These are phyloP conservation scores for Leptographium wingfieldii DNA, from an alignment of 2,329 filamentous ascomycete genomes.

Conservation along the genomic window DNA sequence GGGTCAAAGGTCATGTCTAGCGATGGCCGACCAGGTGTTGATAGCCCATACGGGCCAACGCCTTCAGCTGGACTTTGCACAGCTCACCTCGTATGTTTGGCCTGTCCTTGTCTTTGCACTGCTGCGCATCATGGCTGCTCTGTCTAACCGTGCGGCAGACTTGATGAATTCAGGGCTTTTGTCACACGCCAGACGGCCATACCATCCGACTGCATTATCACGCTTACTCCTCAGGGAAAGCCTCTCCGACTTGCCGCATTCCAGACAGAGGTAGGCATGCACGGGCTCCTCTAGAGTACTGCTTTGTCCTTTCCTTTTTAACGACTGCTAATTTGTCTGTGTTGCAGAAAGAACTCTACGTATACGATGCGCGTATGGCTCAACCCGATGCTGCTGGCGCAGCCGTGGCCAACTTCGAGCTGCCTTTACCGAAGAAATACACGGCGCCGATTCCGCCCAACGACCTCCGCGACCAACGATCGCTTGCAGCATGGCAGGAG, in stretches of 20 bases:
- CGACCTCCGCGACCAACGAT: slow-evolving; percentile 64
- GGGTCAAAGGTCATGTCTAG: slow-evolving; percentile 30
- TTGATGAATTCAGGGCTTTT: slow-evolving; percentile 78
- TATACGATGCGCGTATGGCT: slow-evolving; percentile 75
- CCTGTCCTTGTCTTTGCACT: not conserved
- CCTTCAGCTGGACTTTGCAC: slow-evolving; percentile 63
- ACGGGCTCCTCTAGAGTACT: too few species aligned
- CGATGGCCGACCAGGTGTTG: slow-evolving; percentile 82
- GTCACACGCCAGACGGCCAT: slow-evolving; percentile 65
- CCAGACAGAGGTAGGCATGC: slow-evolving; percentile 58
- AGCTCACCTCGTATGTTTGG: slow-evolving; percentile 55
- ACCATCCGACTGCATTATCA: slow-evolving; percentile 65
- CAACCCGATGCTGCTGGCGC: slow-evolving; percentile 38
- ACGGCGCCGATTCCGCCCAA: slow-evolving; percentile 61
- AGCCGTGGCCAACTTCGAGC: slow-evolving; percentile 29
- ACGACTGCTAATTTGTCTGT: not conserved
- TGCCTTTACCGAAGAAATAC: slow-evolving; percentile 40
- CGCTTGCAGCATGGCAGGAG: slow-evolving; percentile 76
- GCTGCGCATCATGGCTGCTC: not conserved
- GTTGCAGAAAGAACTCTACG: slow-evolving; percentile 67
- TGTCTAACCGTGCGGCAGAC: slow-evolving; percentile 29
- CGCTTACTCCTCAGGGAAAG: slow-evolving; percentile 74
- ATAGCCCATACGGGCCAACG: slow-evolving; percentile 88
- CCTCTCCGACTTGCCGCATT: slow-evolving; percentile 72
- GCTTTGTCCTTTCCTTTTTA: not conserved